A percentile compares a stretch with the other conserved stretches of the same genome.
phyloP scores from a whole-genome alignment of 192 early-diverging fungal species.

The Lunasporangiospora selenospora region DNA sequence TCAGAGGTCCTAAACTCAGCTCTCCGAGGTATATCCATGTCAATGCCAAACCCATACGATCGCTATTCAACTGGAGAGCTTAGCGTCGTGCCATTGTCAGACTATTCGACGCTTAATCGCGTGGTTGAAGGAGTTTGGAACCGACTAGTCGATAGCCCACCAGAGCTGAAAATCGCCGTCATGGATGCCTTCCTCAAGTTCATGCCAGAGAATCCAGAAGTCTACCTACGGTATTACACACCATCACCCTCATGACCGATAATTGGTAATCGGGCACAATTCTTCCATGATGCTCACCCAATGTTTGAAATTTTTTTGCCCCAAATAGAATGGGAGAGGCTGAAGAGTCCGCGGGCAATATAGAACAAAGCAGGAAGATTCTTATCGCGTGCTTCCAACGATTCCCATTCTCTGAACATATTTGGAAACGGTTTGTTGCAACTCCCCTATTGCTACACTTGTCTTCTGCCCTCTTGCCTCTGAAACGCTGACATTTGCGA shows the following conservation, averaged over 20 bases:
- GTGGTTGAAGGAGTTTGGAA: conserved; percentile 19
- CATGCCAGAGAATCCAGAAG: conserved; percentile 10
- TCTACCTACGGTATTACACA: conserved; percentile 39
- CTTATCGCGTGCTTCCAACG: conserved; percentile 12
- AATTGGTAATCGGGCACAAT: neutral
- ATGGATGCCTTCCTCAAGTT: conserved; percentile 10
- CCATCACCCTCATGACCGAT: too few species aligned
- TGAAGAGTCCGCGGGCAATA: conserved; percentile 6
- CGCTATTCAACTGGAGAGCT: neutral
- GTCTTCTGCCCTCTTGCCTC: neutral
- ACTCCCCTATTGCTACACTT: neutral
- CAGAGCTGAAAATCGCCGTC: conserved; percentile 8
- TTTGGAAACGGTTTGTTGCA: conserved; percentile 48
- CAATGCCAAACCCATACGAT: conserved; percentile 25
- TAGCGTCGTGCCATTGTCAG: conserved; percentile 3
- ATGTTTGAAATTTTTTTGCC: neutral
- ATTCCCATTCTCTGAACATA: conserved; percentile 23
- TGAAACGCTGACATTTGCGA: neutral
- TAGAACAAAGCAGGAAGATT: conserved; percentile 7
- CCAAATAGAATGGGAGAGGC: conserved; percentile 18
- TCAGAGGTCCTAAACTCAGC: conserved; percentile 9
- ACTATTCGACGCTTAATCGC: conserved; percentile 18
- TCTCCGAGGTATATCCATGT: neutral
- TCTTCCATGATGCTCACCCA: neutral
- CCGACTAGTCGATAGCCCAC: neutral